Evolutionary conservation across 352 stramenopile genomes (phyloP).

Genomic region (Saprolegnia parasitica): DNA sequence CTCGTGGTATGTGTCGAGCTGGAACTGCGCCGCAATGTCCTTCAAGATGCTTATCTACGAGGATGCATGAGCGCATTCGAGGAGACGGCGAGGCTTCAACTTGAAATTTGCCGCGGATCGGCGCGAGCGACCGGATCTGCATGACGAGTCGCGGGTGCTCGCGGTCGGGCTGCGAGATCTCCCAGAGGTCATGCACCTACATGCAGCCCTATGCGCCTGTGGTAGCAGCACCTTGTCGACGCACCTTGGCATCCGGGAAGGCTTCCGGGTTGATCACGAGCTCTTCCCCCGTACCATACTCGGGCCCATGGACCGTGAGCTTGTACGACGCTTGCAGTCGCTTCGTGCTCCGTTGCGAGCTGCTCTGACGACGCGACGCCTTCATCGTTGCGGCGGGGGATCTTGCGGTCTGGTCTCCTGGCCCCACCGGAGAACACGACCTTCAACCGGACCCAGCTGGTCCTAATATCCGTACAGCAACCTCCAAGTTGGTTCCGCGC

Average conservation of each 20-base stretch:
- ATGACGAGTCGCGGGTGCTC: conserved; percentile 59
- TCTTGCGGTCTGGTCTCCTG: neutral
- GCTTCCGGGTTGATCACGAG: conserved; percentile 71
- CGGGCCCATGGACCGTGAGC: conserved; percentile 64
- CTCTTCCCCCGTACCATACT: conserved; percentile 62
- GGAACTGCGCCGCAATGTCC: conserved; percentile 67
- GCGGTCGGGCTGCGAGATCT: conserved; percentile 55
- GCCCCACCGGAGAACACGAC: neutral
- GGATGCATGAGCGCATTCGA: neutral
- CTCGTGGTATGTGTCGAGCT: conserved; percentile 54
- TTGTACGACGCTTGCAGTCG: conserved; percentile 34
- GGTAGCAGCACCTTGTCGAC: neutral
- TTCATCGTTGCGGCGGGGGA: conserved; percentile 12
- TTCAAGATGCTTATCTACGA: conserved; percentile 64
- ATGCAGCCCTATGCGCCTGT: neutral
- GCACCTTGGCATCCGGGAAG: conserved; percentile 52
- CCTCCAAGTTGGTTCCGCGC: neutral
- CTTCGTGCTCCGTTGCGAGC: neutral
- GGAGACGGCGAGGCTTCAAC: conserved; percentile 18
- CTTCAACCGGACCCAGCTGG: neutral
- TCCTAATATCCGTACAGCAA: too few relatives aligned
- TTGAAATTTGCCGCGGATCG: conserved; percentile 66
- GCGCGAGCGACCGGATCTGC: conserved; percentile 53
- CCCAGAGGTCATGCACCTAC: conserved; percentile 49
- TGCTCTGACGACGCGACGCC: conserved; percentile 16